Conservation (phyloP, 441 rosid species). For the Gossypium gossypioides region DNA sequence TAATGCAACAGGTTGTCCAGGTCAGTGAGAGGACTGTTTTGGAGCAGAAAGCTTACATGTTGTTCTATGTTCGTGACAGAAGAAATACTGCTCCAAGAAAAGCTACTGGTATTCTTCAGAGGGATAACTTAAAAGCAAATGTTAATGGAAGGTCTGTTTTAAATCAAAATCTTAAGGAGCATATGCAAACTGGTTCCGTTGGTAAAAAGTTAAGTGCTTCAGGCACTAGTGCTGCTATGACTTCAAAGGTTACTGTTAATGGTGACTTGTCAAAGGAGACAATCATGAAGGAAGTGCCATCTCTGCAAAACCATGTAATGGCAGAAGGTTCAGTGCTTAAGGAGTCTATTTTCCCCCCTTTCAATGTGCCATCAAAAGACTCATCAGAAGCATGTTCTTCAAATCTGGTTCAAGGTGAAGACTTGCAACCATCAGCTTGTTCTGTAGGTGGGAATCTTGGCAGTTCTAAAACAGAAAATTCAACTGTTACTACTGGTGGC, state of each 20-base stretch:
- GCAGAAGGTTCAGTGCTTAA: slow-evolving; percentile 2
- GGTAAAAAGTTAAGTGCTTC: slow-evolving; percentile 18
- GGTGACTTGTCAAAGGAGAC: slow-evolving; percentile 16
- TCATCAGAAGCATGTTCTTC: slow-evolving; percentile 16
- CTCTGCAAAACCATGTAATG: slow-evolving; percentile 16
- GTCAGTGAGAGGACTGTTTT: slow-evolving; percentile 72
- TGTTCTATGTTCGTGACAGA: slow-evolving; percentile 89
- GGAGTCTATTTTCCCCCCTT: slow-evolving; percentile 11
- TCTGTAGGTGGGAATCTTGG: slow-evolving; percentile 12
- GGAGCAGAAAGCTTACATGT: slow-evolving; percentile 90
- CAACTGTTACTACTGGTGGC: slow-evolving; percentile 14
- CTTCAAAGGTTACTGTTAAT: slow-evolving; percentile 21
- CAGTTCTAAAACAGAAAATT: slow-evolving; percentile 17
- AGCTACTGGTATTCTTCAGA: slow-evolving; percentile 27
- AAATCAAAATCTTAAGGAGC: slow-evolving; percentile 32
- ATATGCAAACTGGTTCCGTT: slow-evolving; percentile 23
- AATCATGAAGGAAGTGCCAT: slow-evolving; percentile 21
- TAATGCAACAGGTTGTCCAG: slow-evolving; percentile 57
- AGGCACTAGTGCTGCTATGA: slow-evolving; percentile 19
- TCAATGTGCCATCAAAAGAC: slow-evolving; percentile 11
- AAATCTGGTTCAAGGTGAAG: slow-evolving; percentile 14
- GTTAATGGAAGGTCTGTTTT: slow-evolving; percentile 23
- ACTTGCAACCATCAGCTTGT: slow-evolving; percentile 6
- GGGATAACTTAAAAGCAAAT: slow-evolving; percentile 38
- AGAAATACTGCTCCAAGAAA: slow-evolving; percentile 38